Percentiles rank a stretch among this genome's conserved stretches.
Conservation (phyloP, 306 rosid genomes). For the Glycine latifolia region DNA sequence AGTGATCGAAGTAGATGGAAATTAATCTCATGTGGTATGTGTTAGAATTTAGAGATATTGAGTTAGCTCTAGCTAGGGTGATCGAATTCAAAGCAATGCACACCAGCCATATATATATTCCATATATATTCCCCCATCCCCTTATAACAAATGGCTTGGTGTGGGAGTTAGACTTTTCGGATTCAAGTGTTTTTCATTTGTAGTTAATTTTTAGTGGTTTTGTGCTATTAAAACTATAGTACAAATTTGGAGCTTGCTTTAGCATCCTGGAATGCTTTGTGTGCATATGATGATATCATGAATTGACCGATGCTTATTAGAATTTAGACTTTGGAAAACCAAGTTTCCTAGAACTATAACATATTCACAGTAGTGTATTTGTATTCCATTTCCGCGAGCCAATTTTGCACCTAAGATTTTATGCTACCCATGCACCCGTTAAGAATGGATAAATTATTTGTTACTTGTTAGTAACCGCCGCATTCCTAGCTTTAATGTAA, state of each 20-base stretch:
- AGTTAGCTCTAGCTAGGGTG: slow-evolving; percentile 28
- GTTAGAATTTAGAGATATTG: slow-evolving; percentile 16
- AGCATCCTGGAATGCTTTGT: background rate
- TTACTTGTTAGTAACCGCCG: background rate
- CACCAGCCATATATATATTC: background rate
- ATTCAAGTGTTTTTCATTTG: background rate
- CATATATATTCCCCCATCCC: background rate
- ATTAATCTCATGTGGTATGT: background rate
- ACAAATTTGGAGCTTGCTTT: background rate
- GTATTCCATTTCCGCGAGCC: background rate
- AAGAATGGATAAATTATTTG: background rate
- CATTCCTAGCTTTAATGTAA: background rate
- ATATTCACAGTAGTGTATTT: too few species aligned
- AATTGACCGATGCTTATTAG: background rate
- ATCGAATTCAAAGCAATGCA: slow-evolving; percentile 5
- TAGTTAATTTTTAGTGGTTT: background rate
- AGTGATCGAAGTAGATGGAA: background rate
- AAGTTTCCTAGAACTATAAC: background rate
- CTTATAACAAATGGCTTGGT: background rate
- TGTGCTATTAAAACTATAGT: background rate
- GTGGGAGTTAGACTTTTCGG: slow-evolving; percentile 17
- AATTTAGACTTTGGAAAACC: slow-evolving; percentile 1
- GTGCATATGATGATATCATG: background rate
- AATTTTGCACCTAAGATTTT: background rate
- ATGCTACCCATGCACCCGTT: background rate